phyloP scores from a whole-genome alignment of 352 stramenopile species.

The Nothophytophthora sp. region DNA sequence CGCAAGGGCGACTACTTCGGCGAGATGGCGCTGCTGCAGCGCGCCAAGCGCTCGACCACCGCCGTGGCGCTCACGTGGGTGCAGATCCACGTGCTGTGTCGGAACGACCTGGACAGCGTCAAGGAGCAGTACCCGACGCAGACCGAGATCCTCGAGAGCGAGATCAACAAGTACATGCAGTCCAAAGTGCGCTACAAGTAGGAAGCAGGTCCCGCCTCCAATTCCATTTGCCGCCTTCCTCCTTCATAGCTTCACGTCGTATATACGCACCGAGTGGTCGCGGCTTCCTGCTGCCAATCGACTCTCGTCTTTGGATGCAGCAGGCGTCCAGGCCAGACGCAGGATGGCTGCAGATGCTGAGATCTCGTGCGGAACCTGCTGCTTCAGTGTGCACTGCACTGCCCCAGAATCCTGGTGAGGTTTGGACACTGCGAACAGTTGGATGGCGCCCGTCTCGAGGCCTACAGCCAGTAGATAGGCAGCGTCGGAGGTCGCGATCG shows the following conservation, averaged over 20 bases:
- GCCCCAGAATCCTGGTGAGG: neutral
- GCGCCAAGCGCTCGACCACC: slow-evolving; percentile 63
- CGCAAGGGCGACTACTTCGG: slow-evolving; percentile 78
- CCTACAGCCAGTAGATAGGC: slow-evolving; percentile 56
- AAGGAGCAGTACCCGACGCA: slow-evolving; percentile 65
- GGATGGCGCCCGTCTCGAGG: slow-evolving; percentile 55
- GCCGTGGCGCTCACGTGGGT: slow-evolving; percentile 74
- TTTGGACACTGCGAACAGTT: slow-evolving; percentile 29
- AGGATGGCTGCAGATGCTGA: slow-evolving; percentile 42
- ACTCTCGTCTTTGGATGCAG: neutral
- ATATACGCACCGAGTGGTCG: slow-evolving; percentile 61
- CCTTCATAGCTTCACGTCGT: slow-evolving; percentile 18
- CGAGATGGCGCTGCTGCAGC: slow-evolving; percentile 72
- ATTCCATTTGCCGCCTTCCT: too few species aligned
- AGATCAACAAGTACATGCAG: slow-evolving; percentile 84
- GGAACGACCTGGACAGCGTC: slow-evolving; percentile 60
- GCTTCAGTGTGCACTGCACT: slow-evolving; percentile 9
- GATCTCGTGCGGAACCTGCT: slow-evolving; percentile 19
- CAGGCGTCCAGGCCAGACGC: slow-evolving; percentile 49
- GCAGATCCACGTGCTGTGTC: slow-evolving; percentile 69
- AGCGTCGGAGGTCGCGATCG: neutral
- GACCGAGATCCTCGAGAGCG: slow-evolving; percentile 54
- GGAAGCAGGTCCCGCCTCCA: too few species aligned
- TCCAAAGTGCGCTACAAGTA: slow-evolving; percentile 61
- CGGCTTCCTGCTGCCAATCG: slow-evolving; percentile 45